phyloP scores from a whole-genome alignment of 148 eudicot genomes.

The Fagopyrum homotropicum region DNA sequence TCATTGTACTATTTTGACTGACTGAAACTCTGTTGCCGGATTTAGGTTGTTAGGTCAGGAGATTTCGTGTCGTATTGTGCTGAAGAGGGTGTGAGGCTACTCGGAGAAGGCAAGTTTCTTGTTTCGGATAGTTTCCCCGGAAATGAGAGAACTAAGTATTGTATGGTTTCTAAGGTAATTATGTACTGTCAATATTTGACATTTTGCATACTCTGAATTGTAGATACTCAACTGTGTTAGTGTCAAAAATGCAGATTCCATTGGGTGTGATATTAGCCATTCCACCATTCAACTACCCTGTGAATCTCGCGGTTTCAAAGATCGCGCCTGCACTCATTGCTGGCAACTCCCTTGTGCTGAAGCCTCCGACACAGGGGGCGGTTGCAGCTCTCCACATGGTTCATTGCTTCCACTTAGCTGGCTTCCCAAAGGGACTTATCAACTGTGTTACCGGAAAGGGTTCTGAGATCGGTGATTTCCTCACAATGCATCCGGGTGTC shows the following conservation, averaged over 20 bases:
- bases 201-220: too few species aligned
- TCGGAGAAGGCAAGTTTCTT: slow-evolving; percentile 87
- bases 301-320: slow-evolving; percentile 94
- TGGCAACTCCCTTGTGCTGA: slow-evolving; percentile 91
- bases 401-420: slow-evolving; percentile 95
- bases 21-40: background rate
- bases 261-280: slow-evolving; percentile 85
- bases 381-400: slow-evolving; percentile 97
- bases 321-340: slow-evolving; percentile 93
- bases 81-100: slow-evolving; percentile 94
- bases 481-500: slow-evolving; percentile 96
- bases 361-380: slow-evolving; percentile 99
- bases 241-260: slow-evolving; percentile 47
- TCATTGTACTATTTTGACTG: background rate
- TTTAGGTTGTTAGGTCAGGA: slow-evolving; percentile 89
- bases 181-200: too few species aligned
- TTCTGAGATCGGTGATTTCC: slow-evolving; percentile 95
- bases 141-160: slow-evolving; percentile 93
- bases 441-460: slow-evolving; percentile 93
- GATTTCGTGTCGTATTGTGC: slow-evolving; percentile 93
- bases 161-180: slow-evolving; percentile 86
- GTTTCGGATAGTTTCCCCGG: slow-evolving; percentile 98
- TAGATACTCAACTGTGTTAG: too few species aligned
- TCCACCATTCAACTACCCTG: slow-evolving; percentile 97
- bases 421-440: slow-evolving; percentile 91